Base-by-base conservation (phyloP, 139 green algal species). In the Micromonas commoda region DNA sequence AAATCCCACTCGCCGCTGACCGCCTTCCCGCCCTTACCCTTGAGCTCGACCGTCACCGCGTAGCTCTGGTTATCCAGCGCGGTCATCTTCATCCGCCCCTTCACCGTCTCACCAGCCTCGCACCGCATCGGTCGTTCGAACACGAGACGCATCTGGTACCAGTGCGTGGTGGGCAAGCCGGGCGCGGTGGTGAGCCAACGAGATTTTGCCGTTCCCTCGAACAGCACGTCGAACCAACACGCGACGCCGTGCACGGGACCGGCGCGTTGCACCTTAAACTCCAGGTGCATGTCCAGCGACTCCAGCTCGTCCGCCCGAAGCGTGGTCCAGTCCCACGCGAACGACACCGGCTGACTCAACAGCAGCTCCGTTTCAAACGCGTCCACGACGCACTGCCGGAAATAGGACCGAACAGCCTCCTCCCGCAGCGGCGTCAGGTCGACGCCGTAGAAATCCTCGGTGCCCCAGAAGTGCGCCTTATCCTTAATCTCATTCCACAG, bases 161-260 rank as follows among this genome's bases (percentile, higher is more conserved):
- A 98, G 89, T 98, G 94, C 2, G 94, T 98, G 26, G 91, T 91
- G 39, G 94, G 90, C 71, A 90, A 81, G 2, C 93, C 94, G 1
- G 94, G 94, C 2, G 94, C 94, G 0, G 94, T 98, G 66, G 88
- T 92, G 31, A 98, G 88, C 89, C 89, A 97, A 16, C 57, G 87
- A 88, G 37, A 31, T 23, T 2, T 29, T 16, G 64, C 80, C 82
- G 54, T 80, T 28, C 81, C 92, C 32, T 90, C 82, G 84, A 97
- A 98, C 33, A 93, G 84, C 35, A 98, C 92, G 81, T 97, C 93
- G 85, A 97, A 97, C 93, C 93, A 98, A 76, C 83, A 91, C 0
- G 92, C 93, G 6, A 98, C 37, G 35, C 93, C 93, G 81, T 98
- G 93, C 53, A 97, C 86, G 9, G 9, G 45, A 57, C 9, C 45